Evolutionary conservation across 768 basidiomycete genomes (phyloP), one percentile per base, ranked within the genome.

Genomic region (Xanthoconium purpureum): DNA sequence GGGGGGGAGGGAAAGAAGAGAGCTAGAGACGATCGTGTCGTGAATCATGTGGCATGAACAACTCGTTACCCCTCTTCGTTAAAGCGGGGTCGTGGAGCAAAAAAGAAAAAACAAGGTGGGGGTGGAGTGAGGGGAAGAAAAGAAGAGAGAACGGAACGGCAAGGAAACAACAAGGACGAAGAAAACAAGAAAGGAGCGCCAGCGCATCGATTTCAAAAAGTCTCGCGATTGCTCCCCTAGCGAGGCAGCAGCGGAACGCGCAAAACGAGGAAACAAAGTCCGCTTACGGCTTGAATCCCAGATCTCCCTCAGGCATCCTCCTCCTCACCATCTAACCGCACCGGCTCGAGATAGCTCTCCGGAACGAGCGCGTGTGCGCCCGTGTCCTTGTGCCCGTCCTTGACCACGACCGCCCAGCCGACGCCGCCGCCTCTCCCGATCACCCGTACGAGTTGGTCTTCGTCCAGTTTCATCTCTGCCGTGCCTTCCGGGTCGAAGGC

Each of bases 401-500:
- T 79, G 56, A 83, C 77, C 2, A 84, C 89, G 10, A 91, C 84
- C 0, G 87, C 89, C 90, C 89, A 91, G 0, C 89, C 89, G 3
- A 87, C 84, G 0, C 88, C 88, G 0, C 89, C 89, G 5, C 89
- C 88, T 47, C 88, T 65, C 11, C 89, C 89, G 4, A 91, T 70
- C 29, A 91, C 88, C 3, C 77, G 75, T 14, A 94, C 85, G 46
- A 88, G 60, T 73, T 93, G 88, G 45, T 86, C 91, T 70, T 91
- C 88, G 60, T 78, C 82, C 52, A 94, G 72, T 43, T 76, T 77
- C 89, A 93, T 91, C 81, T 94, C 92, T 35, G 89, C 87, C 17
- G 82, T 83, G 2, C 89, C 87, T 63, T 92, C 89, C 0, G 89
- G 87, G 57, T 85, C 84, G 59, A 94, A 93, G 5, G 84, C 77